Evolutionary conservation across 2,329 filamentous ascomycete genomes (phyloP), one percentile per base, ranked within the genome.

Genomic region (Microdochium nivale): DNA sequence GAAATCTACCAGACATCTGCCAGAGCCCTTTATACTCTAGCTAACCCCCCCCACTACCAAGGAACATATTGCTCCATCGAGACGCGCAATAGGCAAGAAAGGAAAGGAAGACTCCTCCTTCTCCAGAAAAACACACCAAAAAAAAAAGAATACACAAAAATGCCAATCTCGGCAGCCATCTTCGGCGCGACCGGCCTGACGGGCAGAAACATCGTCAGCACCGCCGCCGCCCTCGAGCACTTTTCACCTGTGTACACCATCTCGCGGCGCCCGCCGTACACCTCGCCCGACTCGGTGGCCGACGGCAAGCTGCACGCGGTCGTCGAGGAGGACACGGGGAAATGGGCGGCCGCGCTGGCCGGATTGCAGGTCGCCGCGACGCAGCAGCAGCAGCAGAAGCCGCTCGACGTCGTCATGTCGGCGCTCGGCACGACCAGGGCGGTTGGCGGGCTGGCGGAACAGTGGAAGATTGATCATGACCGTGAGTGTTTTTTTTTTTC

Each of bases 401-500:
- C 74, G 0, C 83, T 87, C 0, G 65, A 73, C 1, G 73, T 87
- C 57, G 84, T 94, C 71, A 83, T 92, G 70, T 90, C 87, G 2
- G 81, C 81, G 1, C 78, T 96, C 1, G 92, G 86, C 53, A 96
- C 90, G 2, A 96, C 91, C 0, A 81, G 83, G 48, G 86, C 75
- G 0, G 76, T 90, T 0, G 91, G 91, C 55, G 77, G 86, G 52
- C 71, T 95, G 57, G 85, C 83, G 25, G 83, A 84, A 55, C 92
- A 96, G 70, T 87, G 89, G 72, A 87, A 88, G 64, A 88, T 96
- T 57, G 92, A 96, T 71, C 81, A 90, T 64, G 90, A 94, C 63
- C 75, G 64, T 66, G 51, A 55, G 63, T 57, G 21, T 2, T 47
- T 23, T 24, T 23, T 44, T 24, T 16, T 13, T 30, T 25, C 25